Evolutionary conservation across 495 filamentous ascomycete genomes (phyloP).

Genomic region (Penicillium bovifimosum): DNA sequence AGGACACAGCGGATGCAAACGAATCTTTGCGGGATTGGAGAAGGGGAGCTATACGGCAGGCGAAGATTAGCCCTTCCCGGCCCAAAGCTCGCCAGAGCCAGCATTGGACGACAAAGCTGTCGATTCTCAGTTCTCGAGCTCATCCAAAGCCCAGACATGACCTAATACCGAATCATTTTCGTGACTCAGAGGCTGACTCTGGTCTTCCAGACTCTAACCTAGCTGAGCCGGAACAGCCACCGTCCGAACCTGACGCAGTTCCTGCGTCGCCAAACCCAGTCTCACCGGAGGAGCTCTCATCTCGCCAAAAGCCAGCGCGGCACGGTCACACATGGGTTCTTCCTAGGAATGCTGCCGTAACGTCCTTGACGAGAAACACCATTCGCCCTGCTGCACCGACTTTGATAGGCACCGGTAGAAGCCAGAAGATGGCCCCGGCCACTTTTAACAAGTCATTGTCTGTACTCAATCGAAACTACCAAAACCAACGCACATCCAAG

Average conservation of each 20-base stretch:
- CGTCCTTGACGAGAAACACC: constrained; percentile 30
- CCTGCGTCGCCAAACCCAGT: neutral
- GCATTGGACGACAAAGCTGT: constrained; percentile 17
- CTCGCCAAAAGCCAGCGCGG: constrained; percentile 10
- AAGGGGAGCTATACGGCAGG: constrained; percentile 57
- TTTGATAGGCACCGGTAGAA: constrained; percentile 18
- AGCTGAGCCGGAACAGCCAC: neutral
- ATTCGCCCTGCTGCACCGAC: constrained; percentile 39
- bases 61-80: constrained; percentile 21
- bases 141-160: neutral
- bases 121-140: constrained; percentile 13
- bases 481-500: constrained; percentile 12
- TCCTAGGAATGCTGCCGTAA: constrained; percentile 30
- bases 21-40: constrained; percentile 68
- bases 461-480: constrained; percentile 23
- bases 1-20: constrained; percentile 73
- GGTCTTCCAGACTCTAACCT: neutral
- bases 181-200: neutral
- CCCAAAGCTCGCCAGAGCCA: constrained; percentile 18
- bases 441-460: constrained; percentile 28
- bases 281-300: neutral
- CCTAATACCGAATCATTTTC: constrained; percentile 4
- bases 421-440: constrained; percentile 10
- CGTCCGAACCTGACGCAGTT: neutral
- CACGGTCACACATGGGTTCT: constrained; percentile 35